These are phyloP conservation scores for Tuber melanosporum DNA, from an alignment of 495 filamentous ascomycete genomes.

Conservation along the genomic window DNA sequence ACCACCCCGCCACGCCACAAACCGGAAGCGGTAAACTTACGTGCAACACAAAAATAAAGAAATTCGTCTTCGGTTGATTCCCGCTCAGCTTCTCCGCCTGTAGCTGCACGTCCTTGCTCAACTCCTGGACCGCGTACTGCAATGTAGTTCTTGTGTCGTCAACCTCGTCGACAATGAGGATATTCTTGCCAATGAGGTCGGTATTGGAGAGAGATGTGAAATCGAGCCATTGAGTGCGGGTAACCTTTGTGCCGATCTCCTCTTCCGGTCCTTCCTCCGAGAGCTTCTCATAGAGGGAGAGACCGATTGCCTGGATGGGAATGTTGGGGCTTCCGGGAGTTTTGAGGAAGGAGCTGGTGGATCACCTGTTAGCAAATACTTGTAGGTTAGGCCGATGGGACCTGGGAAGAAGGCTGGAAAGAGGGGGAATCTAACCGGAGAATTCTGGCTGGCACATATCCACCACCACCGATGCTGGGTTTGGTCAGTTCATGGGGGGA, in stretches of 20 bases:
- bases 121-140: slow-evolving; percentile 91
- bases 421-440: slow-evolving; percentile 50
- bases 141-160: slow-evolving; percentile 96
- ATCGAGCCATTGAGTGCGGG: slow-evolving; percentile 96
- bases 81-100: slow-evolving; percentile 66
- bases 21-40: slow-evolving; percentile 51
- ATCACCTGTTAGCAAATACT: neutral
- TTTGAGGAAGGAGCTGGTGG: slow-evolving; percentile 75
- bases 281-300: slow-evolving; percentile 91
- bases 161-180: slow-evolving; percentile 97
- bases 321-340: slow-evolving; percentile 82
- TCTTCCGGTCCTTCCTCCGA: slow-evolving; percentile 51
- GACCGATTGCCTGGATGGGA: slow-evolving; percentile 97
- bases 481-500: slow-evolving; percentile 5
- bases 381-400: slow-evolving; percentile 3
- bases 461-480: slow-evolving; percentile 75
- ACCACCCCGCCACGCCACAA: neutral
- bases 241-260: slow-evolving; percentile 80
- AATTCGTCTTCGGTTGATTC: slow-evolving; percentile 68
- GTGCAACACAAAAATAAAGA: slow-evolving; percentile 91
- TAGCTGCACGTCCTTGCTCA: slow-evolving; percentile 89
- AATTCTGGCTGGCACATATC: slow-evolving; percentile 95
- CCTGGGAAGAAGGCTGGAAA: neutral
- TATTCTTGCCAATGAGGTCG: slow-evolving; percentile 88
- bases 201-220: slow-evolving; percentile 77